phyloP scores from a whole-genome alignment of 495 filamentous ascomycete species.

The Xylaria acuta region DNA sequence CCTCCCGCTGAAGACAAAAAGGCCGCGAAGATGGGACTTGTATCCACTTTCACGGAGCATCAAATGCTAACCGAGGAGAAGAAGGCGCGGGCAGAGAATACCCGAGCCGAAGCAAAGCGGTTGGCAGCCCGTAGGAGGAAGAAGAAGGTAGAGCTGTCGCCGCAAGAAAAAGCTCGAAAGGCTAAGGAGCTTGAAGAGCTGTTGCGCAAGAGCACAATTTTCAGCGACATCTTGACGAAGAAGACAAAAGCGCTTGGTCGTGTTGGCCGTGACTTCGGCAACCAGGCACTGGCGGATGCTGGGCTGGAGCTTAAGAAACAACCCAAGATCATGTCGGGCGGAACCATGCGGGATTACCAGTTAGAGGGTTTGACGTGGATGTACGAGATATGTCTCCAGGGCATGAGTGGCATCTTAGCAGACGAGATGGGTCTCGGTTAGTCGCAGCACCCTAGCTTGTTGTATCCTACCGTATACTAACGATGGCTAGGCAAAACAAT shows the following conservation, averaged over 20 bases:
- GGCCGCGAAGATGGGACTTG: conserved; percentile 42
- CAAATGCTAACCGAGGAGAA: conserved; percentile 48
- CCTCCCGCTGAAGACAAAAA: conserved; percentile 33
- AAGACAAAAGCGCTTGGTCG: conserved; percentile 62
- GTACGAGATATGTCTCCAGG: conserved; percentile 80
- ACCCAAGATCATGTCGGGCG: conserved; percentile 82
- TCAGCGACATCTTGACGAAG: conserved; percentile 60
- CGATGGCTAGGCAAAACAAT: conserved; percentile 72
- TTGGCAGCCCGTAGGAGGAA: conserved; percentile 50
- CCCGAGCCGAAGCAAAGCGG: conserved; percentile 55
- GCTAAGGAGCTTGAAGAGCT: conserved; percentile 59
- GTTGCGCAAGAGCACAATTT: conserved; percentile 53
- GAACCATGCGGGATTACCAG: conserved; percentile 92
- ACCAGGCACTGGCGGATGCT: conserved; percentile 72
- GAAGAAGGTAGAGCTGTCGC: conserved; percentile 55
- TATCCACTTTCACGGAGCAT: conserved; percentile 36
- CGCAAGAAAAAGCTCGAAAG: conserved; percentile 58
- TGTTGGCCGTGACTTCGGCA: conserved; percentile 59
- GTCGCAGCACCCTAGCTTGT: conserved; percentile 18
- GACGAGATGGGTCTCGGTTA: conserved; percentile 94
- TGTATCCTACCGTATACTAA: conserved; percentile 23
- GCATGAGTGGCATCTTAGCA: conserved; percentile 91
- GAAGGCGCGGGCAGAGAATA: conserved; percentile 57
- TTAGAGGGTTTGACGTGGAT: conserved; percentile 95
- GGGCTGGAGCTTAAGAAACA: conserved; percentile 82